These are phyloP conservation scores for Colletotrichum tamarilloi DNA, from an alignment of 2,329 filamentous ascomycete genomes.

Conservation along the genomic window DNA sequence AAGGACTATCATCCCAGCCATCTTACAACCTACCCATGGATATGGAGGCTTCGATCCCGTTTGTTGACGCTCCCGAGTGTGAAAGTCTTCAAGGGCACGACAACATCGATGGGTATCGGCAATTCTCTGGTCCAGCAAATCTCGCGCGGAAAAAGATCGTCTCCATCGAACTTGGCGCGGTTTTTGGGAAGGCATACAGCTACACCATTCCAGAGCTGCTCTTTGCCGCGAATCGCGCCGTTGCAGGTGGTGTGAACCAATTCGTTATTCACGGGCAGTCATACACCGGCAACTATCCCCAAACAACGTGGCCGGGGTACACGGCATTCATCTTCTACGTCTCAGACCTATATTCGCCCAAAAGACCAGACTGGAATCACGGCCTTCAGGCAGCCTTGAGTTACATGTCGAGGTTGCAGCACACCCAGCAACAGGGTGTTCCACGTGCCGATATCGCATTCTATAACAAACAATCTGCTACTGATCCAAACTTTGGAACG, in stretches of 20 bases:
- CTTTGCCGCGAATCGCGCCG: conserved; percentile 46
- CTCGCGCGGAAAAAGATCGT: conserved; percentile 51
- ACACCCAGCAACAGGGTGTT: conserved; percentile 50
- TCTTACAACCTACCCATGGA: conserved; percentile 56
- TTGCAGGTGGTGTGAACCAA: conserved; percentile 54
- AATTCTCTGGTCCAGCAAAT: conserved; percentile 52
- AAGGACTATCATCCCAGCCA: conserved; percentile 50
- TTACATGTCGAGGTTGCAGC: conserved; percentile 50
- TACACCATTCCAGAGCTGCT: conserved; percentile 42
- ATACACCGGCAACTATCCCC: conserved; percentile 52
- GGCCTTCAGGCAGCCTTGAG: conserved; percentile 31
- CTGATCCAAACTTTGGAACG: background rate
- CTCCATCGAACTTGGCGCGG: conserved; percentile 51
- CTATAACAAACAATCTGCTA: conserved; percentile 10
- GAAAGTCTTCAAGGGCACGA: conserved; percentile 51
- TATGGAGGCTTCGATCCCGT: conserved; percentile 50
- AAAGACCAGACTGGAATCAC: conserved; percentile 53
- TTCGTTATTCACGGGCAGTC: conserved; percentile 56
- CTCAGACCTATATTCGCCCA: conserved; percentile 48
- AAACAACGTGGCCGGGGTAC: conserved; percentile 62
- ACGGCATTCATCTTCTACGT: conserved; percentile 55
- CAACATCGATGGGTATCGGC: conserved; percentile 52
- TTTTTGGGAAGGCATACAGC: conserved; percentile 2
- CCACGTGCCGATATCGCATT: conserved; percentile 37
- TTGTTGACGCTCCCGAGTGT: conserved; percentile 52